A percentile compares a stretch with the other conserved stretches of the same genome.
Evolutionary conservation across 129 eudicot genomes (phyloP).

Genomic region (Gnaphalium uliginosum): DNA sequence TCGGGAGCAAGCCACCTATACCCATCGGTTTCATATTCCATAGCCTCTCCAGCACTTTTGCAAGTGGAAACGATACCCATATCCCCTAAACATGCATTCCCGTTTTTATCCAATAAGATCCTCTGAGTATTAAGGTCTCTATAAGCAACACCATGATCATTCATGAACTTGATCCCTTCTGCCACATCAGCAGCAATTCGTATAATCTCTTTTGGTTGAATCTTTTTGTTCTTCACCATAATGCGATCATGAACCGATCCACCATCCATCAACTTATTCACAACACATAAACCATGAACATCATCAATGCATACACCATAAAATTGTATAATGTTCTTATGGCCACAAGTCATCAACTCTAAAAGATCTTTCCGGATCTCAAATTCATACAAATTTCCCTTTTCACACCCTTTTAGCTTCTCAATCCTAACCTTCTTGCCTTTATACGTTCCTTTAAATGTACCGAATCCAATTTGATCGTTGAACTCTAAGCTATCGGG

Average conservation of each 20-base stretch:
- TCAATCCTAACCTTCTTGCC: slow-evolving; percentile 83
- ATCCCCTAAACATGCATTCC: slow-evolving; percentile 95
- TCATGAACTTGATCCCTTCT: slow-evolving; percentile 93
- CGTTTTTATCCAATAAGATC: slow-evolving; percentile 73
- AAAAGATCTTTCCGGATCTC: slow-evolving; percentile 75
- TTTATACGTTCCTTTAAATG: slow-evolving; percentile 79
- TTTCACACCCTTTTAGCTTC: slow-evolving; percentile 97
- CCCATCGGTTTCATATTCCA: slow-evolving; percentile 98
- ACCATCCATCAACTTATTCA: slow-evolving; percentile 92
- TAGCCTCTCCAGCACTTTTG: slow-evolving; percentile 77
- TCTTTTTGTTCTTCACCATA: slow-evolving; percentile 69
- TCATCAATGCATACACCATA: slow-evolving; percentile 85
- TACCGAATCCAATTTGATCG: slow-evolving; percentile 68
- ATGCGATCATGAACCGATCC: slow-evolving; percentile 83
- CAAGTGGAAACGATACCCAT: slow-evolving; percentile 95
- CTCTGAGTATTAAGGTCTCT: slow-evolving; percentile 87
- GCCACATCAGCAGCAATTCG: slow-evolving; percentile 80
- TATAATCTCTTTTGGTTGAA: slow-evolving; percentile 69
- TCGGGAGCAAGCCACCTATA: slow-evolving; percentile 99
- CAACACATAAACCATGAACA: slow-evolving; percentile 85
- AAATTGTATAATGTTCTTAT: slow-evolving; percentile 77
- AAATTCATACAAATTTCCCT: slow-evolving; percentile 83
- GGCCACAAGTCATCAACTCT: slow-evolving; percentile 98
- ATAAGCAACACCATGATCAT: slow-evolving; percentile 87
- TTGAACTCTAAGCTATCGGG: slow-evolving; percentile 74